Evolutionary conservation across 495 filamentous ascomycete species (phyloP), one percentile per base, ranked within the genome.

Genomic region (Penicillium cosmopolitanum): DNA sequence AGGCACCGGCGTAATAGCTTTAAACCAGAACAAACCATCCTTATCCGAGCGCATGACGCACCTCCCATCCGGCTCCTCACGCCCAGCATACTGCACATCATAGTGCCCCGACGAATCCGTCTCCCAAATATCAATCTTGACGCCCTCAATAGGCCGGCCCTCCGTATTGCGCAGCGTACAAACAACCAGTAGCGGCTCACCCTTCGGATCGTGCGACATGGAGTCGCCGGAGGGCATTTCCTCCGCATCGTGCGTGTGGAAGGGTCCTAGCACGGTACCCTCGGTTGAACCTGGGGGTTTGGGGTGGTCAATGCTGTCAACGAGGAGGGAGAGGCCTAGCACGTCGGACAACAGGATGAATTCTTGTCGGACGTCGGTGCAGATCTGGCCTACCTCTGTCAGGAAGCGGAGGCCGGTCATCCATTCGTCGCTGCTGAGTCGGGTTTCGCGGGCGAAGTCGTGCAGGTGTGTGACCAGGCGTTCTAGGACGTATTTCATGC

Each of bases 271-370:
- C 31, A 97, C 90, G 3, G 93, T 93, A 50, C 92, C 91, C 72
- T 96, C 92, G 15, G 93, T 97, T 46, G 84, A 82, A 40, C 73
- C 71, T 0, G 85, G 68, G 0, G 90, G 91, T 69, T 92, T 96
- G 57, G 93, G 93, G 77, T 96, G 92, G 77, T 94, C 91, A 79
- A 97, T 96, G 61, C 82, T 85, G 77, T 96, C 93, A 57, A 97
- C 89, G 8, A 97, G 86, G 55, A 96, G 82, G 31, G 92, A 96
- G 44, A 97, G 87, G 56, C 93, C 93, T 44, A 97, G 84, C 56
- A 93, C 82, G 77, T 97, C 93, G 53, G 90, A 95, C 64, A 97
- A 91, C 53, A 96, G 89, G 74, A 97, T 96, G 80, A 91, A 96
- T 82, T 97, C 93, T 85, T 89, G 86, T 57, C 91, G 82, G 42